Percentiles rank a stretch among this genome's conserved stretches.
Evolutionary conservation across 805 yeast genomes (phyloP).

Genomic region (Zygosaccharomyces rouxii): DNA sequence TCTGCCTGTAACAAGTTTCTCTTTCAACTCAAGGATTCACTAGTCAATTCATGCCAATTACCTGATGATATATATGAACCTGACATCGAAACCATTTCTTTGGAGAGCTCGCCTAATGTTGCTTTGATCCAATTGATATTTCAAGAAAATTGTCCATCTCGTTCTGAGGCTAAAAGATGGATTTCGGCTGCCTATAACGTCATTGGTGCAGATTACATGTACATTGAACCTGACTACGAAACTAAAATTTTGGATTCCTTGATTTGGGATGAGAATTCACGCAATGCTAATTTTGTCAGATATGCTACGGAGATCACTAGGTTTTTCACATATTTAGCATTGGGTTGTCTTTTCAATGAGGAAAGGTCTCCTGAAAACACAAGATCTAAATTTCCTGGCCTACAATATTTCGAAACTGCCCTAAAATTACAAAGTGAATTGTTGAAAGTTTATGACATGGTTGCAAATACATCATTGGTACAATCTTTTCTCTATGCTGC

Average conservation of each 20-base stretch:
- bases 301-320: slow-evolving; percentile 17
- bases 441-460: slow-evolving; percentile 13
- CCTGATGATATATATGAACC: slow-evolving; percentile 1
- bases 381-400: slow-evolving; percentile 12
- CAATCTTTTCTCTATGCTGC: slow-evolving; percentile 19
- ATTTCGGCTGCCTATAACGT: slow-evolving; percentile 10
- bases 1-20: slow-evolving; percentile 19
- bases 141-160: slow-evolving; percentile 11
- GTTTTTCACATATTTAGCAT: slow-evolving; percentile 15
- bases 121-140: slow-evolving; percentile 6
- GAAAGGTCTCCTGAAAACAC: slow-evolving; percentile 7
- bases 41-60: slow-evolving; percentile 10
- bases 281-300: slow-evolving; percentile 1
- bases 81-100: slow-evolving; percentile 5
- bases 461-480: slow-evolving; percentile 12
- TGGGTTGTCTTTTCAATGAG: slow-evolving; percentile 19
- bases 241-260: slow-evolving; percentile 5
- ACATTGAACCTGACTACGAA: slow-evolving; percentile 14
- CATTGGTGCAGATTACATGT: slow-evolving; percentile 23
- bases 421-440: slow-evolving; percentile 14
- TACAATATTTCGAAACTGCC: slow-evolving; percentile 14
- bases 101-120: slow-evolving; percentile 10
- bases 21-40: slow-evolving; percentile 11
- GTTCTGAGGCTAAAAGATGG: slow-evolving; percentile 15
- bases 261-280: slow-evolving; percentile 6